Evolutionary conservation across 371 early-diverging fungal species (phyloP).

Genomic region (Actinomortierella ambigua): DNA sequence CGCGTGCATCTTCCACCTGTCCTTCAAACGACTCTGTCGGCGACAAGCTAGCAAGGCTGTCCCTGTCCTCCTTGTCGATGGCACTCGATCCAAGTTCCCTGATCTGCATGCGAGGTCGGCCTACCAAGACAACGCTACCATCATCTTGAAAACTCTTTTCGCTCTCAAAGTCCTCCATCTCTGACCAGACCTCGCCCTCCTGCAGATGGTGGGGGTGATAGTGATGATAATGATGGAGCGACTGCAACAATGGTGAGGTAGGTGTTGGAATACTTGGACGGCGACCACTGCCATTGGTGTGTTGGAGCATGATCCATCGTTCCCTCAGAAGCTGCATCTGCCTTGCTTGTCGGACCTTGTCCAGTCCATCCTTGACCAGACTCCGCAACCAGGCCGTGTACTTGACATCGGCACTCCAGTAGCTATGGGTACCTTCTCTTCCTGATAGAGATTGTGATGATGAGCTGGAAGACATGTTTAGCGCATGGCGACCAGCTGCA

Average conservation of each 20-base stretch:
- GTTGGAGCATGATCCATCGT: conserved; percentile 10
- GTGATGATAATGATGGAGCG: too few species aligned
- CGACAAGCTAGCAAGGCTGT: too few species aligned
- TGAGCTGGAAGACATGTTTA: too few species aligned
- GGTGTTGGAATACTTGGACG: too few species aligned
- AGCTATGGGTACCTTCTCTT: conserved; percentile 3
- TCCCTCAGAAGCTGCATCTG: conserved; percentile 19
- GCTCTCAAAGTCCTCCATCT: conserved; percentile 9
- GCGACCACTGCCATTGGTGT: neutral
- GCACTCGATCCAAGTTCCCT: conserved; percentile 21
- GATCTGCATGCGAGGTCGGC: conserved; percentile 10
- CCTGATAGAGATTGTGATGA: too few species aligned
- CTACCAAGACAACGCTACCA: conserved; percentile 22
- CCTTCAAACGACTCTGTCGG: too few species aligned
- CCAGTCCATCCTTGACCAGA: conserved; percentile 28
- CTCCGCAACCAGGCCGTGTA: conserved; percentile 24
- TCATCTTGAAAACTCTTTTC: conserved; percentile 23
- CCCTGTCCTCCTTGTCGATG: conserved; percentile 10
- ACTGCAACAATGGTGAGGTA: too few species aligned
- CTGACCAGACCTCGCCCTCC: neutral
- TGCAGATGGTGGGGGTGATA: too few species aligned
- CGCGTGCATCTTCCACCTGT: too few species aligned
- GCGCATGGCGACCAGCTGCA: conserved; percentile 2
- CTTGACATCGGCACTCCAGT: conserved; percentile 21
- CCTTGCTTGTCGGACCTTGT: conserved; percentile 8